Evolutionary conservation across 768 basidiomycete genomes (phyloP).

Genomic region (Suillus hirtellus): DNA sequence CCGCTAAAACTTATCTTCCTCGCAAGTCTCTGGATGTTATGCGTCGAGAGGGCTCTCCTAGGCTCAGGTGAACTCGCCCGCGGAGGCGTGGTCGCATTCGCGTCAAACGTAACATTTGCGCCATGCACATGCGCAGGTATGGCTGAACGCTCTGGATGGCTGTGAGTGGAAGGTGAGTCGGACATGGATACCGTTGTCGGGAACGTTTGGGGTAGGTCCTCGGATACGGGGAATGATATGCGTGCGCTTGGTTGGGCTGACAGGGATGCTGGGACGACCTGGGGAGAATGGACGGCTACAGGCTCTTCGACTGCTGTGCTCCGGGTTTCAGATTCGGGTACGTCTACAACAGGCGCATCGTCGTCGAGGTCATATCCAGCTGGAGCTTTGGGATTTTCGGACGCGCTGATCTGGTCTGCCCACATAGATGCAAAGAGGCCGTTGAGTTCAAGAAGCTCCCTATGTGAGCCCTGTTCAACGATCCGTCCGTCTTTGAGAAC

Average conservation of each 20-base stretch:
- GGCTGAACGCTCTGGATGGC: constrained; percentile 20
- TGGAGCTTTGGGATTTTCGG: constrained; percentile 24
- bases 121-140: constrained; percentile 20
- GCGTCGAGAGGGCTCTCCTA: constrained; percentile 74
- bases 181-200: constrained; percentile 34
- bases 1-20: constrained; percentile 63
- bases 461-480: constrained; percentile 78
- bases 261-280: constrained; percentile 18
- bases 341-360: constrained; percentile 21
- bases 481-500: constrained; percentile 91
- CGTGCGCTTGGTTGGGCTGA: constrained; percentile 11
- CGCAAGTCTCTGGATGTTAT: constrained; percentile 83
- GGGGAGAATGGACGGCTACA: constrained; percentile 19
- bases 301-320: constrained; percentile 26
- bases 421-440: constrained; percentile 86
- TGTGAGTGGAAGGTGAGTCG: constrained; percentile 28
- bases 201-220: constrained; percentile 25
- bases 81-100: constrained; percentile 53
- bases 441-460: constrained; percentile 68
- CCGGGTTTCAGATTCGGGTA: constrained; percentile 20
- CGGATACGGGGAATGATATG: constrained; percentile 38
- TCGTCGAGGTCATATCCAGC: constrained; percentile 29
- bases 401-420: constrained; percentile 76
- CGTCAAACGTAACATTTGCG: constrained; percentile 69
- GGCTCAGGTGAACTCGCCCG: constrained; percentile 75